phyloP scores from a whole-genome alignment of 2,329 filamentous ascomycete genomes.

The Phyllosticta ampelicida region DNA sequence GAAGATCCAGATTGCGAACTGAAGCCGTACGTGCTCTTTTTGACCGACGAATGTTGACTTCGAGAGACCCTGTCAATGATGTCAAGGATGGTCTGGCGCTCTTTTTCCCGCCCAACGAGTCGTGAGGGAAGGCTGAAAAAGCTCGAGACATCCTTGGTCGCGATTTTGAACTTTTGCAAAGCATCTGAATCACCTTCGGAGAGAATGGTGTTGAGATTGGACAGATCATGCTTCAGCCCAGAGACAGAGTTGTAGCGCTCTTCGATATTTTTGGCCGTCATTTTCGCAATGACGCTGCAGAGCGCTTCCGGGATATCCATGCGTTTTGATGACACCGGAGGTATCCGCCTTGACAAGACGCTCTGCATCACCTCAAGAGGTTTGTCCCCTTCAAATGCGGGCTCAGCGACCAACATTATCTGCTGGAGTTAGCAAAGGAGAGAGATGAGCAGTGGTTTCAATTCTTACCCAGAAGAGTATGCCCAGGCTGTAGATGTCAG shows the following conservation, averaged over 20 bases:
- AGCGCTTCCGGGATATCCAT: slow-evolving; percentile 77
- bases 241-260: slow-evolving; percentile 86
- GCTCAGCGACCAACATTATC: slow-evolving; percentile 59
- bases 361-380: slow-evolving; percentile 88
- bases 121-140: slow-evolving; percentile 77
- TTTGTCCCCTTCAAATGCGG: slow-evolving; percentile 67
- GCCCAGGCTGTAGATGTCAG: slow-evolving; percentile 87
- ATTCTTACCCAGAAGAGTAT: slow-evolving; percentile 69
- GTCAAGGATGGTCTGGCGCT: slow-evolving; percentile 55
- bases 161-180: slow-evolving; percentile 64
- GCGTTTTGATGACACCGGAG: slow-evolving; percentile 63
- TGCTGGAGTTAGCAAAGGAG: not conserved
- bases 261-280: slow-evolving; percentile 77
- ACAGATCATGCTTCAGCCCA: slow-evolving; percentile 71
- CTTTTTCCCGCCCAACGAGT: slow-evolving; percentile 69
- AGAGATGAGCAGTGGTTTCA: not conserved
- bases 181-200: slow-evolving; percentile 62
- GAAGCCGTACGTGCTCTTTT: slow-evolving; percentile 36
- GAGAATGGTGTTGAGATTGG: slow-evolving; percentile 62
- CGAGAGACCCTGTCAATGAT: slow-evolving; percentile 67
- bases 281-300: slow-evolving; percentile 76
- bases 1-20: slow-evolving; percentile 37
- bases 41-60: slow-evolving; percentile 40
- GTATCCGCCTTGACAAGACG: slow-evolving; percentile 69
- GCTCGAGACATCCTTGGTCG: slow-evolving; percentile 77